Base-by-base conservation (phyloP, 176 grass and related monocot genomes). In the Sorghum bicolor region DNA sequence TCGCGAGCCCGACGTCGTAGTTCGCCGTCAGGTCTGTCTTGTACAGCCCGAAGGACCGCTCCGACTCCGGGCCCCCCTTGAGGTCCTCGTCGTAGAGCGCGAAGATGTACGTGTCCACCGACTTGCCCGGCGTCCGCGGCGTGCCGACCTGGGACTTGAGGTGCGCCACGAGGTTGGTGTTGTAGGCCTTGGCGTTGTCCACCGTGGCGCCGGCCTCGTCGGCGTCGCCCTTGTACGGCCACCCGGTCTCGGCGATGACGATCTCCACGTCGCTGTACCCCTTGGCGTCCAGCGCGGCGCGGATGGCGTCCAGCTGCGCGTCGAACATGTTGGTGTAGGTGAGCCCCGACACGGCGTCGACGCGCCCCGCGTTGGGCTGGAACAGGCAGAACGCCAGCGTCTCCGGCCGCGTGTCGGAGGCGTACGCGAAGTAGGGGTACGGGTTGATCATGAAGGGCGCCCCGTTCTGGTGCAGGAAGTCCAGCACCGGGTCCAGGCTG, bases 51-150 rank as follows among this genome's bases (percentile, higher is more conserved):
- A 99, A 99, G 6, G 96, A 95, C 1, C 96, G 83, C 83, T 99
- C 96, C 11, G 93, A 99, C 57, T 70, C 75, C 2, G 89, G 91
- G 5, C 96, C 96, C 4, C 87, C 77, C 88, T 99, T 99, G 69
- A 99, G 96, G 90, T 99, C 91, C 91, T 99, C 96, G 77, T 99
- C 91, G 86, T 99, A 99, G 87, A 99, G 91, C 70, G 93, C 96
- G 86, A 99, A 99, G 80, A 99, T 22, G 83, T 95, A 99, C 0
- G 96, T 99, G 77, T 99, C 96, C 67, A 99, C 91, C 10, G 96
- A 92, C 66, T 88, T 89, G 13, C 96, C 93, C 0, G 96, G 93
- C 79, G 83, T 87, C 45, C 89, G 70, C 15, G 96, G 96, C 76
- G 96, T 99, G 64, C 96, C 96, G 44, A 58, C 77, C 80, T 90